These are phyloP conservation scores for Babesia sp. DNA, from an alignment of 169 alveolate species.

Conservation along the genomic window DNA sequence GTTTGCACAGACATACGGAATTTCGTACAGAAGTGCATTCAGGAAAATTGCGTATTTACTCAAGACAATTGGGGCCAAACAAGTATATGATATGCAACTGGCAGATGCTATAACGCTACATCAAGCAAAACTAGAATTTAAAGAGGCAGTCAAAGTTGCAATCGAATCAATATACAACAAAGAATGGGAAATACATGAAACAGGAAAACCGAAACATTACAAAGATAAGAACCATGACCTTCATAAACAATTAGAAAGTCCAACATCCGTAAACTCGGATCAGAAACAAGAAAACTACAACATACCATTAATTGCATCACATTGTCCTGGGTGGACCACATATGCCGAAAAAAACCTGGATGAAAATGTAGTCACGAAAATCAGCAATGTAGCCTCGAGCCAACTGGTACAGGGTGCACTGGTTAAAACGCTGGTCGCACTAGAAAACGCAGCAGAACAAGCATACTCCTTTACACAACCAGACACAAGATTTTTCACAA, in stretches of 20 bases:
- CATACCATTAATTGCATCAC: slow-evolving; percentile 61
- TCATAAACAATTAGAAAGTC: too few species aligned
- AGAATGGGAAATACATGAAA: too few species aligned
- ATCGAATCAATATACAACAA: too few species aligned
- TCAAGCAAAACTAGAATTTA: slow-evolving; percentile 62
- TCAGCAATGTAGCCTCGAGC: slow-evolving; percentile 87
- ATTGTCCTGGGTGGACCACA: slow-evolving; percentile 94
- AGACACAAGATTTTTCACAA: neutral
- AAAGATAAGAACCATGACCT: too few species aligned
- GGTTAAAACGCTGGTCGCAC: slow-evolving; percentile 63
- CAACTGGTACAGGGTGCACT: slow-evolving; percentile 84
- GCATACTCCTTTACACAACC: neutral
- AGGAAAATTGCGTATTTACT: slow-evolving; percentile 61
- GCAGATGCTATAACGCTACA: slow-evolving; percentile 61
- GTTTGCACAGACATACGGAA: slow-evolving; percentile 69
- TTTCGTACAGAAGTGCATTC: slow-evolving; percentile 54
- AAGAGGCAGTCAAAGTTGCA: neutral
- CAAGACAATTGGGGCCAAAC: slow-evolving; percentile 67
- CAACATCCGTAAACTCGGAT: too few species aligned
- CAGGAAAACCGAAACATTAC: too few species aligned
- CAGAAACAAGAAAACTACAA: too few species aligned
- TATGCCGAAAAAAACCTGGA: slow-evolving; percentile 91
- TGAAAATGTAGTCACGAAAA: slow-evolving; percentile 73
- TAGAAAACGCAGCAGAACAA: neutral
- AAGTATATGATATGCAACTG: slow-evolving; percentile 59